phyloP scores from a whole-genome alignment of 495 filamentous ascomycete species.

The Chaetomium tenue region DNA sequence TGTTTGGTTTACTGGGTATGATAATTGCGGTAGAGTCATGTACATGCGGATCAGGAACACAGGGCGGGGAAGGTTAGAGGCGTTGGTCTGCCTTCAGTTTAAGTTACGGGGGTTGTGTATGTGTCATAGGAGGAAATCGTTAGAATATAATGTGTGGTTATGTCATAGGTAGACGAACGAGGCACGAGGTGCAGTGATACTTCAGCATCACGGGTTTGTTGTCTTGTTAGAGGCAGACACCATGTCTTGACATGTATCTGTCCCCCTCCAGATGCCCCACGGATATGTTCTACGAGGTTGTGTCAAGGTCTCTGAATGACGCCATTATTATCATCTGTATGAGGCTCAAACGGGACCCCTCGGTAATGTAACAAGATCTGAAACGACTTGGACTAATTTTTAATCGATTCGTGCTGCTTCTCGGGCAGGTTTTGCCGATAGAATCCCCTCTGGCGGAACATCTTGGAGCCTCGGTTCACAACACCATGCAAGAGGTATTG shows the following conservation, averaged over 20 bases:
- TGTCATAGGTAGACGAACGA: too few relatives aligned
- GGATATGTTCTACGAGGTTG: not conserved
- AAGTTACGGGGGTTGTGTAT: not conserved
- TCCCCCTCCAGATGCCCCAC: not conserved
- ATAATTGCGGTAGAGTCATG: not conserved
- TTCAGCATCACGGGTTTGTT: not conserved
- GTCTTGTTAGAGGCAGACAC: not conserved
- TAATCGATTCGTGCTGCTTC: not conserved
- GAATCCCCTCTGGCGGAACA: not conserved
- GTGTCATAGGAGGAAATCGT: not conserved
- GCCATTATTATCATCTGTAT: not conserved
- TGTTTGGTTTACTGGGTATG: not conserved
- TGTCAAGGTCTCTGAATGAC: not conserved
- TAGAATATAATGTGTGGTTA: too few relatives aligned
- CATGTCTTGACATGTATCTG: not conserved
- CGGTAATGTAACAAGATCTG: slow-evolving; percentile 5
- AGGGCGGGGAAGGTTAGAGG: not conserved
- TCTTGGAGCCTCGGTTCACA: not conserved
- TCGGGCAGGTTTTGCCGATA: not conserved
- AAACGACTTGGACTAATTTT: not conserved
- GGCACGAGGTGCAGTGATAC: too few relatives aligned
- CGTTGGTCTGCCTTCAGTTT: not conserved
- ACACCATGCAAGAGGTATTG: too few relatives aligned
- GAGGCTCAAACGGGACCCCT: not conserved
- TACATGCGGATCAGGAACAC: not conserved